A percentile compares a stretch with the other conserved stretches of the same genome.
phyloP scores from a whole-genome alignment of 495 filamentous ascomycete genomes.

The Massariosphaeria phaeospora region DNA sequence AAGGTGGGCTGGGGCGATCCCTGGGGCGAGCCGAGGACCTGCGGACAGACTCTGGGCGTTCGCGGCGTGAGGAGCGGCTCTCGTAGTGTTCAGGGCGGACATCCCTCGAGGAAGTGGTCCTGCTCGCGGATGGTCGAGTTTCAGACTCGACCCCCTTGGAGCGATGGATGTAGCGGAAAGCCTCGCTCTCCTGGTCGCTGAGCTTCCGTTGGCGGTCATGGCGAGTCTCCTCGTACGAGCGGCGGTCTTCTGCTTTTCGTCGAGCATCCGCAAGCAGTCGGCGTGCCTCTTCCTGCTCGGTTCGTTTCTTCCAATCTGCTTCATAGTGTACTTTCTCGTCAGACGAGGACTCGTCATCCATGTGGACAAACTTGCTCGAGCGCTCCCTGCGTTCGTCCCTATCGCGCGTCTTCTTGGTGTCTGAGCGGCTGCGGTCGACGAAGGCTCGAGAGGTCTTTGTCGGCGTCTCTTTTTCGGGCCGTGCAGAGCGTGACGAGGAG shows the following conservation, averaged over 20 bases:
- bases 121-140: constrained; percentile 19
- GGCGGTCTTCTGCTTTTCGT: constrained; percentile 19
- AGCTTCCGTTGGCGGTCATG: constrained; percentile 23
- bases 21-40: constrained; percentile 30
- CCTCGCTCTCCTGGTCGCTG: constrained; percentile 7
- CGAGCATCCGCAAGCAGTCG: constrained; percentile 18
- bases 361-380: constrained; percentile 18
- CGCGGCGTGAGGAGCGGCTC: constrained; percentile 6
- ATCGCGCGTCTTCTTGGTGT: constrained; percentile 31
- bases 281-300: constrained; percentile 18
- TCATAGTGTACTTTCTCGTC: constrained; percentile 27
- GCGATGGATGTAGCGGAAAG: constrained; percentile 20
- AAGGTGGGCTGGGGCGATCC: constrained; percentile 11
- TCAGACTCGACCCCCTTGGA: constrained; percentile 12
- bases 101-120: constrained; percentile 27
- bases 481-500: constrained; percentile 20
- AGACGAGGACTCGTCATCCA: constrained; percentile 25
- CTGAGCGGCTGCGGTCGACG: constrained; percentile 28
- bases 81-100: constrained; percentile 14
- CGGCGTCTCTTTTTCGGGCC: constrained; percentile 20
- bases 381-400: constrained; percentile 30
- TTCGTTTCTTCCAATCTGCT: constrained; percentile 19
- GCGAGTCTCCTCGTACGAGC: constrained; percentile 14
- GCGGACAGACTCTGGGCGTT: constrained; percentile 18
- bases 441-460: constrained; percentile 13